Percentiles rank a stretch among this genome's conserved stretches.
Evolutionary conservation across 345 rosid species (phyloP).

Genomic region (Alliaria petiolata): DNA sequence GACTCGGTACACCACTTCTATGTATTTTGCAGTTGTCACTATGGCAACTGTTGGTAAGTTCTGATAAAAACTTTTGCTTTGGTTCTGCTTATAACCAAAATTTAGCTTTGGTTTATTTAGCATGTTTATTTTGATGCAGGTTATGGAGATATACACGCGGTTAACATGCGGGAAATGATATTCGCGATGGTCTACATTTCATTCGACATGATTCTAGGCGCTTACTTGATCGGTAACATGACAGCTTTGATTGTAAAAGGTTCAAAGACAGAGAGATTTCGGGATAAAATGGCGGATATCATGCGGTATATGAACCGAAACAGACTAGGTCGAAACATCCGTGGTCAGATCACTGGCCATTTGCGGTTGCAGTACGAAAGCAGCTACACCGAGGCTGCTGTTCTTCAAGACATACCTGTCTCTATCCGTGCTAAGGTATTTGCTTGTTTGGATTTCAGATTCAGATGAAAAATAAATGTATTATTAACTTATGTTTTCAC

Average conservation of each 20-base stretch:
- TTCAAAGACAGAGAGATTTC: conserved; percentile 72
- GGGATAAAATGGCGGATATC: conserved; percentile 75
- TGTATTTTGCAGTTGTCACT: conserved; percentile 81
- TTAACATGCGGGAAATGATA: conserved; percentile 82
- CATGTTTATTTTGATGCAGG: conserved; percentile 38
- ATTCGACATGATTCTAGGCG: conserved; percentile 87
- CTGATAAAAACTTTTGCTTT: not conserved
- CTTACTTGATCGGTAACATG: conserved; percentile 91
- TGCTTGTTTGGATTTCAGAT: not conserved
- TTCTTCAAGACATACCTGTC: conserved; percentile 79
- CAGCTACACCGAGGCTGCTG: conserved; percentile 49
- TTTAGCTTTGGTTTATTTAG: not conserved
- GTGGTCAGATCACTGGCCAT: conserved; percentile 64
- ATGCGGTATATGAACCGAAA: conserved; percentile 65
- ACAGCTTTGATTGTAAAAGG: conserved; percentile 89
- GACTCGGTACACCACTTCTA: conserved; percentile 69
- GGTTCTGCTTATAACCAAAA: not conserved
- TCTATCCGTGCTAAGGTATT: conserved; percentile 75
- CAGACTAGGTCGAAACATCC: conserved; percentile 54
- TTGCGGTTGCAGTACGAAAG: conserved; percentile 57
- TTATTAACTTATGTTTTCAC: not conserved
- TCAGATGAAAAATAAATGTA: not conserved
- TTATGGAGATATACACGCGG: conserved; percentile 90
- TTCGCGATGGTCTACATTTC: conserved; percentile 79
- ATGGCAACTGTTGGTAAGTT: conserved; percentile 87